These are phyloP conservation scores for Friedmanniomyces endolithicus DNA, from an alignment of 495 filamentous ascomycete genomes.

Conservation along the genomic window DNA sequence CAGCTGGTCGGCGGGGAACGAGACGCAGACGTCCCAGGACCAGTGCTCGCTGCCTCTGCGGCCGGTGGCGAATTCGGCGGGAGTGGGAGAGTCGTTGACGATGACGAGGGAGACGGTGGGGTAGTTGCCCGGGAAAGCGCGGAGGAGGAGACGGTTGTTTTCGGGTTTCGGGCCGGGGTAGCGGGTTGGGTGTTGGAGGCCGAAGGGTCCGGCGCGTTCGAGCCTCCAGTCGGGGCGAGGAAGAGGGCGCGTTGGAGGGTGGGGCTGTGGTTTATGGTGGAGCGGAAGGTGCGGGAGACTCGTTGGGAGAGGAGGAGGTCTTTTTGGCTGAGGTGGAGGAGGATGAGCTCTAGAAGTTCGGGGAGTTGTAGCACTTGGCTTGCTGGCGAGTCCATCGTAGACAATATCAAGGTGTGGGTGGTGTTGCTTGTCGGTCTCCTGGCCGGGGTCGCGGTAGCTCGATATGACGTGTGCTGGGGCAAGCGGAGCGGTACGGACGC, in stretches of 20 bases:
- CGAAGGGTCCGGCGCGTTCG: conserved; percentile 2
- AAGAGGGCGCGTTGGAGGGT: conserved; percentile 21
- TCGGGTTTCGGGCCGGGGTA: conserved; percentile 5
- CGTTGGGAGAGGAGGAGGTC: conserved; percentile 22
- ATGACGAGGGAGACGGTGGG: conserved; percentile 17
- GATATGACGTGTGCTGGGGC: too few relatives aligned
- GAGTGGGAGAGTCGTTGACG: neutral
- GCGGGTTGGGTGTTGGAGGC: neutral
- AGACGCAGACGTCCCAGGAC: conserved; percentile 17
- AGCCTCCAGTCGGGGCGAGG: conserved; percentile 19
- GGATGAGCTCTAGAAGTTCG: conserved; percentile 23
- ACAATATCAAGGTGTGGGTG: neutral
- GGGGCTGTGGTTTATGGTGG: conserved; percentile 19
- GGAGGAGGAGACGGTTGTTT: conserved; percentile 18
- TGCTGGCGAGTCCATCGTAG: conserved; percentile 1
- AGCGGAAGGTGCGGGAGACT: conserved; percentile 26
- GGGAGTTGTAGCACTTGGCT: conserved; percentile 15
- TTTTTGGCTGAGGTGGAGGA: conserved; percentile 13
- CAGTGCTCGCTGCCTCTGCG: conserved; percentile 4
- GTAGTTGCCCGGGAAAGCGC: conserved; percentile 18
- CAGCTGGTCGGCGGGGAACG: conserved; percentile 9
- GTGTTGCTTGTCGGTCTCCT: neutral
- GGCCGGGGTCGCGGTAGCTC: neutral
- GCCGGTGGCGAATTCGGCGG: neutral
- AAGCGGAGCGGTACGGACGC: too few relatives aligned